Base-by-base conservation (phyloP, 179 eudicot species). In the Pouteria campechiana region DNA sequence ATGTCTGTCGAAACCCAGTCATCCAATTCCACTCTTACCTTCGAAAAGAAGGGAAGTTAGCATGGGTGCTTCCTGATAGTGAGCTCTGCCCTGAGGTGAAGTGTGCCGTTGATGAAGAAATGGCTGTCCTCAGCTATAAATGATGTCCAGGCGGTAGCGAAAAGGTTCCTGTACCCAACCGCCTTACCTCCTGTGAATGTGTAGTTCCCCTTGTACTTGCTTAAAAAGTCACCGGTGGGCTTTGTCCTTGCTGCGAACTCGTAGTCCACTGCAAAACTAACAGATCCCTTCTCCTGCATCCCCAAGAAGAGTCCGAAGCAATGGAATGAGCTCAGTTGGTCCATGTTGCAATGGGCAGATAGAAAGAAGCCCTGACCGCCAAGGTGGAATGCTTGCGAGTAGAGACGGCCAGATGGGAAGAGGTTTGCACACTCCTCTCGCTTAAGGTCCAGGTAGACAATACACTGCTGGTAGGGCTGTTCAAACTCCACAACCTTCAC, bases 101-200 rank as follows among this genome's bases (percentile, higher is more conserved):
- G 75, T 18, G 58, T 53, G 30, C 74, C 95, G 15, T 88, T 73
- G 56, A 84, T 73, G 72, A 88, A 88, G 48, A 64, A 88, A 12
- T 58, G 88, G 61, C 97, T 80, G 25, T 88, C 95, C 1, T 84
- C 97, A 0, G 97, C 95, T 81, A 75, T 67, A 44, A 88, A 88
- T 3, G 93, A 84, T 1, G 84, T 73, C 97, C 97, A 88, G 0
- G 85, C 87, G 22, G 81, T 66, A 20, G 80, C 87, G 30, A 88
- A 88, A 12, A 88, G 63, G 58, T 88, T 88, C 13, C 95, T 54
- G 40, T 88, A 88, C 0, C 97, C 97, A 15, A 88, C 97, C 6
- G 97, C 97, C 45, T 88, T 88, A 0, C 95, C 97, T n/a, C 97
- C 95, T 0, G 83, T 84, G 43, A 88, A 88, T 3, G 95, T 84